These are phyloP conservation scores for Lasiosphaeris hirsuta DNA, from an alignment of 495 filamentous ascomycete species.

Conservation along the genomic window DNA sequence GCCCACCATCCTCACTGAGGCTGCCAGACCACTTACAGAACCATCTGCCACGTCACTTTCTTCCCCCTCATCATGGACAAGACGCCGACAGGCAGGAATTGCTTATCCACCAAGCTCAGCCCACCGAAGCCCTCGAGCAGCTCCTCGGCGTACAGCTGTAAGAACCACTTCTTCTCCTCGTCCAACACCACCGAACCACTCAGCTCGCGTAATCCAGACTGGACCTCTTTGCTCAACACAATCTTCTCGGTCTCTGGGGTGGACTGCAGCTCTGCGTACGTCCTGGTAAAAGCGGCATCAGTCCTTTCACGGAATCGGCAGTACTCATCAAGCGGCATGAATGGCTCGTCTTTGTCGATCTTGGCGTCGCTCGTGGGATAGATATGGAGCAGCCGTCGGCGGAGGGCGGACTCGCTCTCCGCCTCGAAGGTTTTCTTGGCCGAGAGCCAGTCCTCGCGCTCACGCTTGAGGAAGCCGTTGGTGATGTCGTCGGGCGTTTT, in stretches of 20 bases:
- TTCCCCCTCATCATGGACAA: slow-evolving; percentile 51
- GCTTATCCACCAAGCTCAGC: slow-evolving; percentile 50
- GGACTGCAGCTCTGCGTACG: slow-evolving; percentile 23
- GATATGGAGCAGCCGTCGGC: slow-evolving; percentile 10
- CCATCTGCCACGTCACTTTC: slow-evolving; percentile 54
- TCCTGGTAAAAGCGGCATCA: slow-evolving; percentile 6
- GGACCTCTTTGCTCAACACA: slow-evolving; percentile 20
- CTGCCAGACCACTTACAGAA: slow-evolving; percentile 22
- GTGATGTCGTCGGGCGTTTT: slow-evolving; percentile 34
- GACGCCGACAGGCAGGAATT: slow-evolving; percentile 53
- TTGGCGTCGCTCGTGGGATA: slow-evolving; percentile 4
- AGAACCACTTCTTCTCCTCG: slow-evolving; percentile 49
- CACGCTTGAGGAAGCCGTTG: slow-evolving; percentile 34
- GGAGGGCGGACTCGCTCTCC: slow-evolving; percentile 36
- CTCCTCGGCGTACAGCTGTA: slow-evolving; percentile 50
- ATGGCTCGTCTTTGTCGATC: slow-evolving; percentile 19
- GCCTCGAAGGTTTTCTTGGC: slow-evolving; percentile 37
- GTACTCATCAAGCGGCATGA: slow-evolving; percentile 51
- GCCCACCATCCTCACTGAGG: background rate
- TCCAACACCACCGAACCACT: slow-evolving; percentile 12
- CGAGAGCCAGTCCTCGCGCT: slow-evolving; percentile 34
- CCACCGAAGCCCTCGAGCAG: slow-evolving; percentile 49
- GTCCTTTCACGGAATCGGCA: slow-evolving; percentile 39
- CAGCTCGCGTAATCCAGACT: slow-evolving; percentile 15
- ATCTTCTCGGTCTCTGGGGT: slow-evolving; percentile 18